These are phyloP conservation scores for Tolypocladium tundrense DNA, from an alignment of 2,329 filamentous ascomycete genomes.

Conservation along the genomic window DNA sequence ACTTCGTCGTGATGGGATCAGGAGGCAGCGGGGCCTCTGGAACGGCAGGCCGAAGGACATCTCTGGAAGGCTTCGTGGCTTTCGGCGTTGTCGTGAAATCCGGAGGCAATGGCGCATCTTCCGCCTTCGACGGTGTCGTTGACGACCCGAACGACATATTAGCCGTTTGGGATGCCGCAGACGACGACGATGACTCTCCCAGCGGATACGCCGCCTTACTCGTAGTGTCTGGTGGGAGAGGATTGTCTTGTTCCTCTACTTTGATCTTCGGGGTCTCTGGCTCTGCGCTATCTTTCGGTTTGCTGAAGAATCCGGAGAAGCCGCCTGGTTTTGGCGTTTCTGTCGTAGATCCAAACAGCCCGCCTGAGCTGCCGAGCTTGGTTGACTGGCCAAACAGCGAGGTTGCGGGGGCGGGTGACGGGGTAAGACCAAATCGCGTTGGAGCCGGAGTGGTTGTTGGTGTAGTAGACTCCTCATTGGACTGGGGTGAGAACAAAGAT, in stretches of 20 bases:
- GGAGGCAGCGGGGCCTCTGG: slow-evolving; percentile 31
- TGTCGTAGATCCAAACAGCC: slow-evolving; percentile 19
- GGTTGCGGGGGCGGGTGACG: slow-evolving; percentile 20
- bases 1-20: slow-evolving; percentile 21
- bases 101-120: slow-evolving; percentile 34
- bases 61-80: slow-evolving; percentile 1
- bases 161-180: slow-evolving; percentile 27
- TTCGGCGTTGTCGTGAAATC: slow-evolving; percentile 18
- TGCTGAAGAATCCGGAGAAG: slow-evolving; percentile 14
- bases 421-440: slow-evolving; percentile 31
- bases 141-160: slow-evolving; percentile 18
- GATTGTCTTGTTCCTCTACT: slow-evolving; percentile 24
- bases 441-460: slow-evolving; percentile 43
- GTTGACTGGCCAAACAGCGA: slow-evolving; percentile 25
- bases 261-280: slow-evolving; percentile 25
- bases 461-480: slow-evolving; percentile 29
- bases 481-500: slow-evolving; percentile 16
- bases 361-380: slow-evolving; percentile 12
- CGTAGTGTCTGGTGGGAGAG: slow-evolving; percentile 44
- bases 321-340: slow-evolving; percentile 13
- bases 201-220: slow-evolving; percentile 41
- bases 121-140: slow-evolving; percentile 14
- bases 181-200: slow-evolving; percentile 43
- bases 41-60: slow-evolving; percentile 14
- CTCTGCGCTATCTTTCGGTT: slow-evolving; percentile 8